phyloP scores from a whole-genome alignment of 2,329 filamentous ascomycete species.

The Ilyonectria robusta region DNA sequence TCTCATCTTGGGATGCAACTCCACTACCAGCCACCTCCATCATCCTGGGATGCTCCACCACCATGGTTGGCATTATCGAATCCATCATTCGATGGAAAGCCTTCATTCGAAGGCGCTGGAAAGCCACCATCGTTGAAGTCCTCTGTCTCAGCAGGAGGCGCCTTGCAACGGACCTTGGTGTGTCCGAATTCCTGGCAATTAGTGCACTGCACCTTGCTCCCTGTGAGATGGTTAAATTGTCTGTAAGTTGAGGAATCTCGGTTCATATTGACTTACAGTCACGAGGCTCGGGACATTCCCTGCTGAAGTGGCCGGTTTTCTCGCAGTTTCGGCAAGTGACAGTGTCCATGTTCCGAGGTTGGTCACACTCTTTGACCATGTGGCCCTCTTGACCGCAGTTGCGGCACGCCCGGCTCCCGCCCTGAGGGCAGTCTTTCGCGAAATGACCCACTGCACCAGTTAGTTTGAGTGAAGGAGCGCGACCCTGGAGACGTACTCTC shows the following conservation, averaged over 20 bases:
- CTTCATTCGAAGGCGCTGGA: conserved; percentile 16
- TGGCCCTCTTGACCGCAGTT: conserved; percentile 78
- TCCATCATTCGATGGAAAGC: conserved; percentile 26
- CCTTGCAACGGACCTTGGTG: conserved; percentile 57
- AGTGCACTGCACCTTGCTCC: conserved; percentile 57
- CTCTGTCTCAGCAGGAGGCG: conserved; percentile 41
- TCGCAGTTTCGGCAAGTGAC: conserved; percentile 75
- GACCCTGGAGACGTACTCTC: conserved; percentile 64
- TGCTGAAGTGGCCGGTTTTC: conserved; percentile 71
- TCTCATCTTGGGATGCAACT: neutral
- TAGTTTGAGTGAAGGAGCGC: conserved; percentile 8
- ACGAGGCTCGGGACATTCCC: conserved; percentile 73
- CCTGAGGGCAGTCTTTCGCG: conserved; percentile 74
- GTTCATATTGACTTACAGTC: conserved; percentile 51
- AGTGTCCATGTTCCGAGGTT: conserved; percentile 58
- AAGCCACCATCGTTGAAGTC: conserved; percentile 28
- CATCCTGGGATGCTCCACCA: conserved; percentile 29
- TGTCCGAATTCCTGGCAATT: conserved; percentile 58
- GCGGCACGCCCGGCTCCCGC: conserved; percentile 67
- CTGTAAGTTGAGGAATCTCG: neutral
- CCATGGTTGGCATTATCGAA: conserved; percentile 12
- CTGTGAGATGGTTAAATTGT: conserved; percentile 45
- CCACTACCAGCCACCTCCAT: conserved; percentile 37
- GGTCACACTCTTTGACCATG: conserved; percentile 64
- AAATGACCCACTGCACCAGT: conserved; percentile 69